phyloP scores from a whole-genome alignment of 1,284 basidiomycete species.

The Ceraceosorus guamensis region DNA sequence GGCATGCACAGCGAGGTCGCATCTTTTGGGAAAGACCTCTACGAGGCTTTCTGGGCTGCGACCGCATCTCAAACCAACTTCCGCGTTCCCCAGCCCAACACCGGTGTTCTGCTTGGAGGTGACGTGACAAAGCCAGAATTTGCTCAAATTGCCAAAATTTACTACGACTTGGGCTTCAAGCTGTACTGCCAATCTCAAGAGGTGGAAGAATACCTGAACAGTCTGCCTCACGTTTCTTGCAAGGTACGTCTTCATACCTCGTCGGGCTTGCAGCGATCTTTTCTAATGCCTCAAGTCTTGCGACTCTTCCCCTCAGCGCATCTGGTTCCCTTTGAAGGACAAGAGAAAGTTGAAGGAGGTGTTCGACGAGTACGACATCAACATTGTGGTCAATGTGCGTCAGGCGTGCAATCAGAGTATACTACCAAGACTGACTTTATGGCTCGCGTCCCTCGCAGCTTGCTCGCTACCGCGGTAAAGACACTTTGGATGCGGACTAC shows the following conservation, averaged over 20 bases:
- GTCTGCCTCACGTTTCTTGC: constrained; percentile 38
- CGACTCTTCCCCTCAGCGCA: too few species aligned
- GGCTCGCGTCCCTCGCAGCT: constrained; percentile 53
- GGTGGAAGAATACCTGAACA: constrained; percentile 78
- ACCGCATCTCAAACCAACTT: constrained; percentile 83
- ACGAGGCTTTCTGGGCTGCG: constrained; percentile 95
- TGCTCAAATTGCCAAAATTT: constrained; percentile 63
- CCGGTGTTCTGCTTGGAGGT: constrained; percentile 77
- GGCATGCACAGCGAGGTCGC: constrained; percentile 97
- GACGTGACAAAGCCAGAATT: constrained; percentile 76
- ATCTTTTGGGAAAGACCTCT: constrained; percentile 86
- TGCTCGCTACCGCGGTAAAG: constrained; percentile 69
- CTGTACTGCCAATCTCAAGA: constrained; percentile 74
- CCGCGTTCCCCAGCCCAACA: constrained; percentile 71
- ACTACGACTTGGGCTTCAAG: constrained; percentile 68
- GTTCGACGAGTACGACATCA: constrained; percentile 84
- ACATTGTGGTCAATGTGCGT: constrained; percentile 74
- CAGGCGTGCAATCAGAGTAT: background rate
- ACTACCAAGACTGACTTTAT: background rate
- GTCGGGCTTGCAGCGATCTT: too few species aligned
- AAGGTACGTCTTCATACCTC: too few species aligned
- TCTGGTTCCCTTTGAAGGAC: constrained; percentile 94
- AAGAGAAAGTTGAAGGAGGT: constrained; percentile 84
- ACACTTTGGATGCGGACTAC: constrained; percentile 86
- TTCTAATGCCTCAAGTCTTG: too few species aligned